These are phyloP conservation scores for Penicillium sp. DNA, from an alignment of 2,329 filamentous ascomycete species.

Conservation along the genomic window DNA sequence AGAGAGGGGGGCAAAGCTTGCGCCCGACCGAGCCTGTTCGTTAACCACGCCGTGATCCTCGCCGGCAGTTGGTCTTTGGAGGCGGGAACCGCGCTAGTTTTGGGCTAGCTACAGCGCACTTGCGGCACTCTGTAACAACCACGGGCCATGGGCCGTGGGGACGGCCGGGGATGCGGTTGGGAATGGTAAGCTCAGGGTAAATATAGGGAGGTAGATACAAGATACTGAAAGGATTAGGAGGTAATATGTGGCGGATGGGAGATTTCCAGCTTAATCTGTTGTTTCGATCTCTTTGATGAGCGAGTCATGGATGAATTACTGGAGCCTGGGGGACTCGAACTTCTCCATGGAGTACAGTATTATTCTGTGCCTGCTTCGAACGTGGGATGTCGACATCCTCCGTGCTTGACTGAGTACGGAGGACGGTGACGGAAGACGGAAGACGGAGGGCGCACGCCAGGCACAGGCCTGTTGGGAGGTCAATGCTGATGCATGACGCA, in stretches of 20 bases:
- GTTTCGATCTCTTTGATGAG: no score
- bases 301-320: neutral
- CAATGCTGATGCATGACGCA: conserved; percentile 6
- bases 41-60: neutral
- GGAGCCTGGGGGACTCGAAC: neutral
- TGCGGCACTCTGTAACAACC: conserved; percentile 1
- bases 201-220: no score
- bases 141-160: neutral
- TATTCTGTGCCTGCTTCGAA: neutral
- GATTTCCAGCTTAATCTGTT: no score
- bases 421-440: neutral
- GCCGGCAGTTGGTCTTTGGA: neutral
- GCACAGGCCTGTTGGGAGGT: neutral
- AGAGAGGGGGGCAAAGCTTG: neutral
- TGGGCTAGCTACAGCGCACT: neutral
- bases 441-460: neutral
- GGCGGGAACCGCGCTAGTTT: neutral
- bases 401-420: neutral
- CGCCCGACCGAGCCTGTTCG: conserved; percentile 3
- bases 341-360: no score
- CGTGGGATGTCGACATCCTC: neutral
- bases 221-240: no score
- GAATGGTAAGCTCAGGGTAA: neutral
- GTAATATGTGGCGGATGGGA: no score
- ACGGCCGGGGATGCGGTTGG: neutral